phyloP scores from a whole-genome alignment of 306 rosid species.

The Calophaca sinica region DNA sequence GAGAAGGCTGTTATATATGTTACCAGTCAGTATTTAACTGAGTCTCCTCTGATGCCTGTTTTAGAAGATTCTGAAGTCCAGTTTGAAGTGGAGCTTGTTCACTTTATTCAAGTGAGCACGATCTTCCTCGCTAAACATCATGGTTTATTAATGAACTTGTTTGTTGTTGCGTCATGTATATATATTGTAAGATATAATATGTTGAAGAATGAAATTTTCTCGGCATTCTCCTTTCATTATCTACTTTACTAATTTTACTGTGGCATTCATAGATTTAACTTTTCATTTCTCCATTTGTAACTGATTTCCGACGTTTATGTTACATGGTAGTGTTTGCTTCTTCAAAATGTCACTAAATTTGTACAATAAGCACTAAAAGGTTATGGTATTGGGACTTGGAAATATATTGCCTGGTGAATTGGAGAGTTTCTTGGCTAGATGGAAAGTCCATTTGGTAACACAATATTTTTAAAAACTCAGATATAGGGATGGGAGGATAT shows the following conservation, averaged over 20 bases:
- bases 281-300: conserved; percentile 25
- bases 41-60: conserved; percentile 72
- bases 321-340: conserved; percentile 12
- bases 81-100: conserved; percentile 95
- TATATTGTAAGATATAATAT: conserved; percentile 12
- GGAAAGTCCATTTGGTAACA: too few species aligned
- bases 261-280: conserved; percentile 26
- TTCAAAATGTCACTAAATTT: too few species aligned
- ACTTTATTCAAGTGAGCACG: conserved; percentile 82
- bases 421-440: too few species aligned
- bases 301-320: conserved; percentile 10
- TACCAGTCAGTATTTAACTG: conserved; percentile 70
- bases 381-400: too few species aligned
- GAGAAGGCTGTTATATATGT: conserved; percentile 90
- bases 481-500: too few species aligned
- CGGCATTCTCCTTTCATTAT: conserved; percentile 26
- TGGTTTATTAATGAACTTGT: conserved; percentile 36
- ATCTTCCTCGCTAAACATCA: conserved; percentile 37
- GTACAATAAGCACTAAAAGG: too few species aligned
- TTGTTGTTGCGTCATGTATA: conserved; percentile 25
- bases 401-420: too few species aligned
- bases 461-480: too few species aligned
- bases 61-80: conserved; percentile 77
- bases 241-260: not conserved
- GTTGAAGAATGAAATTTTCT: conserved; percentile 23